Conservation (phyloP, 2,329 filamentous ascomycete species). For the Periconia sp. region DNA sequence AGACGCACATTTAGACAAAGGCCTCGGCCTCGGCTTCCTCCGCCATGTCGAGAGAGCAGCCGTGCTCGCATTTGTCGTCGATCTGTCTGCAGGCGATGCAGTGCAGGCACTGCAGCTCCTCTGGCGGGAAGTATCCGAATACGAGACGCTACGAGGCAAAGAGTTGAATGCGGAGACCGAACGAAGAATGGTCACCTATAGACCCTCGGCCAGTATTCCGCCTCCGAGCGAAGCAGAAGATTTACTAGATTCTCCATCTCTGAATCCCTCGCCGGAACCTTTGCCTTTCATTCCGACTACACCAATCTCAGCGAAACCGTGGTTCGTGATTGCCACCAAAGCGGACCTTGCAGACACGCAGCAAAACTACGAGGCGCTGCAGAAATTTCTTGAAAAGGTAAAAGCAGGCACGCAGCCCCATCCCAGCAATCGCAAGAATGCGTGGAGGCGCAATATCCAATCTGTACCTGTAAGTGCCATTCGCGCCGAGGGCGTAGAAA, state of each 20-base stretch:
- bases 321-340: slow-evolving; percentile 96
- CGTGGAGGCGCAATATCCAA: slow-evolving; percentile 61
- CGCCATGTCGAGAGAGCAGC: slow-evolving; percentile 93
- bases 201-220: slow-evolving; percentile 26
- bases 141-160: slow-evolving; percentile 79
- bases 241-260: slow-evolving; percentile 26
- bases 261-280: slow-evolving; percentile 31
- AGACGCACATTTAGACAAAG: slow-evolving; percentile 89
- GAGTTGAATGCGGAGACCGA: slow-evolving; percentile 70
- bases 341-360: slow-evolving; percentile 82
- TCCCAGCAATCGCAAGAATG: slow-evolving; percentile 72
- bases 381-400: slow-evolving; percentile 72
- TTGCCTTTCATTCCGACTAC: slow-evolving; percentile 60
- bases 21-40: slow-evolving; percentile 88
- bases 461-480: slow-evolving; percentile 91
- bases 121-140: slow-evolving; percentile 90
- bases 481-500: slow-evolving; percentile 79
- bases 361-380: slow-evolving; percentile 74
- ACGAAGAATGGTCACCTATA: slow-evolving; percentile 65
- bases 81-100: slow-evolving; percentile 80
- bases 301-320: slow-evolving; percentile 91
- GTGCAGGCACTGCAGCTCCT: slow-evolving; percentile 78
- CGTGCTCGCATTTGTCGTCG: slow-evolving; percentile 91
- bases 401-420: slow-evolving; percentile 69
- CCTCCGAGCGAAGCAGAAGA: slow-evolving; percentile 21